Base-by-base conservation (phyloP, 768 basidiomycete genomes). In the Ramaria rubella region DNA sequence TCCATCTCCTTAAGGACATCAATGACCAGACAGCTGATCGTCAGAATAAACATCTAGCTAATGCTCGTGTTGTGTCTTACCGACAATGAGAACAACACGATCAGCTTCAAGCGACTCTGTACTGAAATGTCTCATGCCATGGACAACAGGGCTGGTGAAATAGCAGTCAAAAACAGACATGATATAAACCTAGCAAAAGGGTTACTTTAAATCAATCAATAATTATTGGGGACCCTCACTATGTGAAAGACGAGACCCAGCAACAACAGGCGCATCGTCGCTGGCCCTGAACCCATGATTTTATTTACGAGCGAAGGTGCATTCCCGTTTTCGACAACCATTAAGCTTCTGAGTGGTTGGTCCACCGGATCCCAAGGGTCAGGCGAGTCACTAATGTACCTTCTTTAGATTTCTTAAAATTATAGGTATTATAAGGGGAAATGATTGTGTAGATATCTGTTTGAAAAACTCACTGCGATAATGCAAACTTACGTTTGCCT, bases 121-220 rank as follows among this genome's bases (percentile, higher is more conserved):
- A 3, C 75, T 75, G 63, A 80, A 77, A 45, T 75, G 79, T 61
- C 73, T 66, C 86, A 90, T 90, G 49, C 87, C 87, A 73, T 83
- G 77, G 23, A 89, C 87, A 7, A 90, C 87, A 0, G 89, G 86
- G 62, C 83, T 87, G 24, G 81, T 87, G 67, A 94, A 94, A 68
- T 93, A 94, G 69, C 90, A 91, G 70, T 92, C 88, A 70, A 94
- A 94, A 55, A 70, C 64, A 23, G 60, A 54, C 6, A 51, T 34
- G 31, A 67, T 58, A 51, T 58, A 56, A 6, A 56, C 46, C 55
- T 56, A 48, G 30, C 21, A 17, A 17, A 49, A 19, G n/a, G n/a
- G n/a, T n/a, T n/a, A 48, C 24, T 12, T 24, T 49, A 4, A 49
- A 34, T 5, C 12, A 30, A 34, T 17, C 17, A 27, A 45, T 4